Conservation (phyloP, 169 alveolate genomes). For the Cryptosporidium ubiquitum region DNA sequence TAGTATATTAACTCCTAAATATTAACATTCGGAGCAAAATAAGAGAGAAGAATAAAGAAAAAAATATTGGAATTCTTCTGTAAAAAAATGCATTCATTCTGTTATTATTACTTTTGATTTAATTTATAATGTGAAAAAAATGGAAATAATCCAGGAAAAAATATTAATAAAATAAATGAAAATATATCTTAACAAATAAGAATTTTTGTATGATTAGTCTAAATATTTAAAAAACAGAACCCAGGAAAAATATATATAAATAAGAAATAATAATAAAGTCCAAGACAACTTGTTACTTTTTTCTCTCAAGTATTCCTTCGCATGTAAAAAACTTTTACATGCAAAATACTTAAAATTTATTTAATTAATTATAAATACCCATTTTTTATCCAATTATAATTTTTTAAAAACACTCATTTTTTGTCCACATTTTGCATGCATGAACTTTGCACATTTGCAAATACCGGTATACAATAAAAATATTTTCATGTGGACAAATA, state of each 20-base stretch:
- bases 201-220: not conserved
- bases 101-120: not conserved
- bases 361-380: not conserved
- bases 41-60: constrained; percentile 19
- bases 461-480: not conserved
- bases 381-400: not conserved
- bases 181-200: not conserved
- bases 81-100: constrained; percentile 5
- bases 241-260: not conserved
- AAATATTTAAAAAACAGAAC: not conserved
- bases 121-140: not conserved
- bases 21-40: constrained; percentile 30
- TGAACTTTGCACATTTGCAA: not conserved
- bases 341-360: not conserved
- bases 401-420: not conserved
- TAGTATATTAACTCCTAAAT: not conserved
- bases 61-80: constrained; percentile 23
- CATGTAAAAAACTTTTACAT: not conserved
- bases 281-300: not conserved
- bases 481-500: not conserved
- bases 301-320: not conserved
- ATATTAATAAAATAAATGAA: not conserved
- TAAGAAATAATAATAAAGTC: not conserved
- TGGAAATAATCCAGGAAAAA: not conserved
- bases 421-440: constrained; percentile 22